A percentile compares a stretch with the other conserved stretches of the same genome.
Conservation (phyloP, 2,329 filamentous ascomycete species). For the Lasiodiplodia sp. region DNA sequence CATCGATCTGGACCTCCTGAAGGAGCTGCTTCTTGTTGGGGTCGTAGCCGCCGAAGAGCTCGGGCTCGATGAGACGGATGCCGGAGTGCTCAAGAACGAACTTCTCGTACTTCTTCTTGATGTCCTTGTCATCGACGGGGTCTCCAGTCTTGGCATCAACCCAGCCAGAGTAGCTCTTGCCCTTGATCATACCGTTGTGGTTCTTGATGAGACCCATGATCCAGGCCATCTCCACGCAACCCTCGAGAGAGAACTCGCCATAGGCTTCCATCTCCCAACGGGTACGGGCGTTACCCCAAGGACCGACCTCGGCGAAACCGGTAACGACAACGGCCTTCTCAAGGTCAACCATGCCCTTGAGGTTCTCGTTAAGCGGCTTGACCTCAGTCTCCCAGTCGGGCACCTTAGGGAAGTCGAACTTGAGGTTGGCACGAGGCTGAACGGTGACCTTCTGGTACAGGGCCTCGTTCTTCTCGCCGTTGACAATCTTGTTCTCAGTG, state of each 20-base stretch:
- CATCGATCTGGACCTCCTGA: constrained; percentile 96
- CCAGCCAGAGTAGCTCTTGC: constrained; percentile 95
- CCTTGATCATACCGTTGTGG: constrained; percentile 95
- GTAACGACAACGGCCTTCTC: constrained; percentile 98
- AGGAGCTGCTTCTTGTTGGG: constrained; percentile 98
- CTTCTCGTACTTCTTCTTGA: constrained; percentile 98
- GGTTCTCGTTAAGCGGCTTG: constrained; percentile 82
- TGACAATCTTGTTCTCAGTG: constrained; percentile 96
- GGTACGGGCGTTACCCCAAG: constrained; percentile 98
- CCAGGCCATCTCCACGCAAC: constrained; percentile 99
- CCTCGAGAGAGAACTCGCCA: constrained; percentile 95
- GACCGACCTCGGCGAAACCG: constrained; percentile 93
- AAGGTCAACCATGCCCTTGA: constrained; percentile 98
- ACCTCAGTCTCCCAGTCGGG: constrained; percentile 93
- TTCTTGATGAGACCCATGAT: constrained; percentile 99
- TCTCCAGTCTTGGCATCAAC: constrained; percentile 94
- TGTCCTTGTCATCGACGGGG: constrained; percentile 96
- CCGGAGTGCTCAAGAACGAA: constrained; percentile 94
- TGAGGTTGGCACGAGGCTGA: constrained; percentile 95
- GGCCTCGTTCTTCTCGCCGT: constrained; percentile 89
- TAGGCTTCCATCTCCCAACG: constrained; percentile 99
- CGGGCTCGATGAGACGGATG: constrained; percentile 96
- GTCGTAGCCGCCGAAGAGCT: constrained; percentile 95
- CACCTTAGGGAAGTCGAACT: constrained; percentile 90
- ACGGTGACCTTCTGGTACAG: constrained; percentile 95